Percentiles rank a stretch among this genome's conserved stretches.
phyloP scores from a whole-genome alignment of 2,329 filamentous ascomycete genomes.

The Talaromyces sp. region DNA sequence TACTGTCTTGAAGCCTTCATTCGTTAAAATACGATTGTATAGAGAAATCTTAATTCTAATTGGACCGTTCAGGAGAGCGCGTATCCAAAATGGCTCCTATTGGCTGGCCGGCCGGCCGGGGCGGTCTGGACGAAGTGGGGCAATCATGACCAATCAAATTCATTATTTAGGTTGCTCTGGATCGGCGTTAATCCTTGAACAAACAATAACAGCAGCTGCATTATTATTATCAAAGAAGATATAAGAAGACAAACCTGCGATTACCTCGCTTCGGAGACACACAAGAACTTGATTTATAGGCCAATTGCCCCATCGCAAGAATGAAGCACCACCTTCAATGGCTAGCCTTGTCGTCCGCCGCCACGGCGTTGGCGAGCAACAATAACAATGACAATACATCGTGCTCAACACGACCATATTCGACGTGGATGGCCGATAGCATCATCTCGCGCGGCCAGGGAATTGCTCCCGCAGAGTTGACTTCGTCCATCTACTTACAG shows the following conservation, averaged over 20 bases:
- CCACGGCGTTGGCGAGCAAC: neutral
- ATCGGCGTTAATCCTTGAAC: neutral
- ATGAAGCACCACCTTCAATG: conserved; percentile 1
- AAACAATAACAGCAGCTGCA: neutral
- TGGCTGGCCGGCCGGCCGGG: neutral
- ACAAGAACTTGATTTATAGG: neutral
- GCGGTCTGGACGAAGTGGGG: neutral
- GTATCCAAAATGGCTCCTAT: neutral
- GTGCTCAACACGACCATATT: conserved; percentile 16
- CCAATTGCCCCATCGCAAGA: neutral
- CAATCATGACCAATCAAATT: neutral
- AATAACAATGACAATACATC: neutral
- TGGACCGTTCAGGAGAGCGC: neutral
- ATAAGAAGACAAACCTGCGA: neutral
- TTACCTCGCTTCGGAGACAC: neutral
- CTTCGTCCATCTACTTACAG: conserved; percentile 16
- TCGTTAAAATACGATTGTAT: neutral
- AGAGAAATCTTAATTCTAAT: neutral
- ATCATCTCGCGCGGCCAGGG: conserved; percentile 22
- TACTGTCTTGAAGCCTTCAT: neutral
- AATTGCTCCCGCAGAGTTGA: conserved; percentile 6
- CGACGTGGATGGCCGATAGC: conserved; percentile 24
- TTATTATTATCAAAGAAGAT: neutral
- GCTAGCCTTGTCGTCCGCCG: neutral
- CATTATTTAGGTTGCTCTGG: neutral